Base-by-base conservation (phyloP, 352 stramenopile genomes). In the Detonula confervacea region DNA sequence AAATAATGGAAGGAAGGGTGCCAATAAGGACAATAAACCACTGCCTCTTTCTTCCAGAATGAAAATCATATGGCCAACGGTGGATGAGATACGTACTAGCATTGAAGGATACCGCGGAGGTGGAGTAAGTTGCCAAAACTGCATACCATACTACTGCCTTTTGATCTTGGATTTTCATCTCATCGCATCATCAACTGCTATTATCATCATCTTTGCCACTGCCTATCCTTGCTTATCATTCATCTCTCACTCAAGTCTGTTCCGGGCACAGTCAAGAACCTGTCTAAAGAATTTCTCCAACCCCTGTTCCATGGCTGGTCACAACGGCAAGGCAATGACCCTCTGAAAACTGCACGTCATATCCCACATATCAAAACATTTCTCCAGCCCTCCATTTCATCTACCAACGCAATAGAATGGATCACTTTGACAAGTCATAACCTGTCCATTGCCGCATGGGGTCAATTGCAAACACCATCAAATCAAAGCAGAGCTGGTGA, bases 361-460 rank as follows among this genome's bases (percentile, higher is more conserved):
- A 61, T 90, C n/a, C 83, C 83, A 27, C 87, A 93, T 63, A 91
- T 91, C 39, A 93, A 93, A 69, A 87, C 81, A 24, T 89, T 84
- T 86, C 59, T 83, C 74, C 90, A 86, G 22, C 73, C 39, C 42
- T 49, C 35, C 20, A 24, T 18, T 63, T 56, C 18, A 2, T 27
- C 65, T 49, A 14, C 29, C 49, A 24, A 37, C 49, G 18, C 16
- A 0, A 89, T 91, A 35, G 69, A 88, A 54, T 93, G 86, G 83
- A 78, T 91, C 24, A 54, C 84, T 8, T 35, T 93, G 22, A 76
- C 77, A 27, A 87, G 71, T 64, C 87, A 93, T 55, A 93, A 93
- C 68, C 55, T 93, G 33, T 90, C 79, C 39, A 91, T 85, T 33
- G 83, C 85, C 16, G 87, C 87, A 8, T 91, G 83, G 87, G 87